Percentiles rank a stretch among this genome's conserved stretches.
phyloP scores from a whole-genome alignment of 2,329 filamentous ascomycete species.

The Penicillium corylophilum region DNA sequence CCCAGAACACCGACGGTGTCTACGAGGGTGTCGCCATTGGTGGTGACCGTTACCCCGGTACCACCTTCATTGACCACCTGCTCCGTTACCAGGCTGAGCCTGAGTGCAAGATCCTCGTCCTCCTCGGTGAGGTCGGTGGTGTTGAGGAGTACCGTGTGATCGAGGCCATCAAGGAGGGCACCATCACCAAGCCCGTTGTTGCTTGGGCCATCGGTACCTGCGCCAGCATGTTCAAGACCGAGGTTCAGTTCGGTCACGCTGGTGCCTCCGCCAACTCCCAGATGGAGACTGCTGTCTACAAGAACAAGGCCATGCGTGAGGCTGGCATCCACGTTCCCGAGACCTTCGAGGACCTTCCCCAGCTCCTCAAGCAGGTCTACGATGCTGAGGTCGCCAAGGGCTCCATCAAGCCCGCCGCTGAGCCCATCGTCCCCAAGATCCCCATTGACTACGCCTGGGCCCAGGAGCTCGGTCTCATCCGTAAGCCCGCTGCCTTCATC shows the following conservation, averaged over 20 bases:
- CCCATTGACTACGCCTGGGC: slow-evolving; percentile 99
- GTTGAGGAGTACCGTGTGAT: slow-evolving; percentile 99
- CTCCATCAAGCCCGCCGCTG: slow-evolving; percentile 78
- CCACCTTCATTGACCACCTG: slow-evolving; percentile 98
- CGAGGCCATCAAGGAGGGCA: slow-evolving; percentile 89
- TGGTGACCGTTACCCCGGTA: slow-evolving; percentile 97
- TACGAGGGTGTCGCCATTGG: slow-evolving; percentile 99
- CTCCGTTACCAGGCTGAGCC: slow-evolving; percentile 95
- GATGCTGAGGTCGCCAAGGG: slow-evolving; percentile 81
- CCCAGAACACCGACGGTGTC: slow-evolving; percentile 94
- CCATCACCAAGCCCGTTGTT: slow-evolving; percentile 97
- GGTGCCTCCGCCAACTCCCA: slow-evolving; percentile 99
- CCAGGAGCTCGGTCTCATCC: slow-evolving; percentile 97
- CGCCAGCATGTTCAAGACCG: slow-evolving; percentile 99
- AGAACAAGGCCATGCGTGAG: slow-evolving; percentile 96
- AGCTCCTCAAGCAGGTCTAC: slow-evolving; percentile 76
- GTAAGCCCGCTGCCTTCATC: slow-evolving; percentile 99
- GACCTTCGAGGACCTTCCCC: slow-evolving; percentile 94
- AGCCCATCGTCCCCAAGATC: slow-evolving; percentile 97
- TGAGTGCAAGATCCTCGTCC: slow-evolving; percentile 92
- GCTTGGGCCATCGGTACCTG: slow-evolving; percentile 99
- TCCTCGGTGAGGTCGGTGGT: slow-evolving; percentile 98
- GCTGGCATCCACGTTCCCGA: slow-evolving; percentile 92
- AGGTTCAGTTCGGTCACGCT: slow-evolving; percentile 98
- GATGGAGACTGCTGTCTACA: slow-evolving; percentile 91